Base-by-base conservation (phyloP, 129 eudicot species). In the Saussurea involucrata region DNA sequence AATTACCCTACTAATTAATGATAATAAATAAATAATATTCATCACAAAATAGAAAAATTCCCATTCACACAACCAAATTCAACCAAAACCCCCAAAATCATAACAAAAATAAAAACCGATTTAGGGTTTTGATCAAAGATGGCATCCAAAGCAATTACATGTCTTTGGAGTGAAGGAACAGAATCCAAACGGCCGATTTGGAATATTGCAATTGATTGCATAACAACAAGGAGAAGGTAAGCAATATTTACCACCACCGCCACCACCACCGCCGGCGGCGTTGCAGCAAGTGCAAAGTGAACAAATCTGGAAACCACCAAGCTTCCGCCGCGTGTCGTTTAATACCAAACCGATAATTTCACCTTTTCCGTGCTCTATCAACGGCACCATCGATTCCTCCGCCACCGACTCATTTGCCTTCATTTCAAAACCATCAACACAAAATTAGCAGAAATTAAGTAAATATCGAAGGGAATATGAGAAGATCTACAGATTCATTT, bases 121-220 rank as follows among this genome's bases (percentile, higher is more conserved):
- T 53, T 53, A 8, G 53, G 40, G 71, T 15, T 18, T n/a, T 24
- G 65, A 34, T 80, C 74, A 88, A 65, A 82, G 75, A 78, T 86
- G 90, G 82, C 93, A 88, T 46, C 86, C 87, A 70, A 90, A 88
- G 83, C 98, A 93, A 87, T 90, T 90, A 70, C 98, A 90, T 6
- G 94, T 81, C 81, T 83, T 88, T 74, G 98, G 96, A 42, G 96
- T 90, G 64, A 90, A 93, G 22, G 98, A 84, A 69, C 95, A 90
- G 83, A 86, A 92, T 6, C 98, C 96, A 78, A 90, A 93, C 20
- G 98, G 98, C 83, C 94, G 88, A 81, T 90, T 92, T 72, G 98
- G 98, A 3, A 93, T 93, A 73, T 93, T 90, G 84, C 96, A 92
- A 46, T 90, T 90, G 79, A 90, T 88, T 7, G 97, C 90, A 82